Percentiles rank a stretch among this genome's conserved stretches.
Conservation (phyloP, 208 protist species). For the Strigomonas culicis region DNA sequence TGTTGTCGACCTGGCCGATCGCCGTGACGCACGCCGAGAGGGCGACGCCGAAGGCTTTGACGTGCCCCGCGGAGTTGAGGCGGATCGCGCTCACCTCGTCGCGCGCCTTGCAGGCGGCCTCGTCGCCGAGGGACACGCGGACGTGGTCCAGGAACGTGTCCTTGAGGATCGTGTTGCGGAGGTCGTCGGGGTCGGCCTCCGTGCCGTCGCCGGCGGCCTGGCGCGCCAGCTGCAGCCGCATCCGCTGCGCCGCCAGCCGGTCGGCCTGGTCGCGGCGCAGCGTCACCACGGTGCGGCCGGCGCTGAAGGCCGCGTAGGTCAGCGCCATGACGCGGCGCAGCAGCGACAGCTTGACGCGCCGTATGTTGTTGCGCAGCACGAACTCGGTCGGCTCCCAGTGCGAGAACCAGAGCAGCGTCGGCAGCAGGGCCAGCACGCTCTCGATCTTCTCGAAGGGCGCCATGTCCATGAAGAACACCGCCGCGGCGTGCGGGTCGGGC, state of each 20-base stretch:
- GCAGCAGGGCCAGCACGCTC: conserved; percentile 20
- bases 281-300: conserved; percentile 19
- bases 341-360: conserved; percentile 40
- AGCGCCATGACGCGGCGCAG: conserved; percentile 32
- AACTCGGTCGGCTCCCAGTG: conserved; percentile 45
- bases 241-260: conserved; percentile 20
- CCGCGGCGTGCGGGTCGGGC: conserved; percentile 24
- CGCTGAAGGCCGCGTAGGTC: conserved; percentile 36
- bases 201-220: not conserved
- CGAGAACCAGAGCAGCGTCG: conserved; percentile 34
- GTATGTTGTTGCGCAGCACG: conserved; percentile 31
- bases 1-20: conserved; percentile 24
- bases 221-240: conserved; percentile 14
- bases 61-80: conserved; percentile 24
- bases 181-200: not conserved
- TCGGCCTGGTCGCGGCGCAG: conserved; percentile 22
- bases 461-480: conserved; percentile 32
- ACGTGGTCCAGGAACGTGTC: not conserved
- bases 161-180: not conserved
- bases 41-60: conserved; percentile 17
- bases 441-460: conserved; percentile 30
- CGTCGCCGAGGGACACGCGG: not conserved
- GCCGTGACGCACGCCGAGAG: conserved; percentile 15
- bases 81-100: conserved; percentile 16
- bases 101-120: not conserved